A percentile compares a stretch with the other conserved stretches of the same genome.
These are phyloP conservation scores for Leccinum cinnamomeum DNA, from an alignment of 1,284 basidiomycete species.

Conservation along the genomic window DNA sequence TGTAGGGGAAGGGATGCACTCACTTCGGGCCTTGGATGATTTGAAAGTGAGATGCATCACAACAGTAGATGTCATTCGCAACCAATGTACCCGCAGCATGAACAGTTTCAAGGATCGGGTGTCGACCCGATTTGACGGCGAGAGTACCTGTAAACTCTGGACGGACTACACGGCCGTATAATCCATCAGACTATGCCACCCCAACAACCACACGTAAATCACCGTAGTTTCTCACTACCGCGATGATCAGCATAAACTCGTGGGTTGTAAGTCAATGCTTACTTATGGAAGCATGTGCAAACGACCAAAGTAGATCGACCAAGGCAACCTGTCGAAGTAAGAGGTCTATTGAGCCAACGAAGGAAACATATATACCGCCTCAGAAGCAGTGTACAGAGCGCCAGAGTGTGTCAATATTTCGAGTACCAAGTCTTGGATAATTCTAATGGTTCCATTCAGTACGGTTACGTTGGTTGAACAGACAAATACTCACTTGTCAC, in stretches of 20 bases:
- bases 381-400: conserved; percentile 82
- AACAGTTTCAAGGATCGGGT: conserved; percentile 81
- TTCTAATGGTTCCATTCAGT: conserved; percentile 41
- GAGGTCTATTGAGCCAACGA: not conserved
- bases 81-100: conserved; percentile 70
- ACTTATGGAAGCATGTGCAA: conserved; percentile 81
- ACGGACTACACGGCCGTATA: conserved; percentile 53
- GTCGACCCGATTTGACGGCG: conserved; percentile 82
- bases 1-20: conserved; percentile 27
- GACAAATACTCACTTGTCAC: conserved; percentile 56
- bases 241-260: not conserved
- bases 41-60: conserved; percentile 81
- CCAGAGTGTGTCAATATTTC: conserved; percentile 67
- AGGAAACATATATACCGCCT: conserved; percentile 57
- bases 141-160: conserved; percentile 86
- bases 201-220: conserved; percentile 8
- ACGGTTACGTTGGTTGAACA: not conserved
- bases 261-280: conserved; percentile 28
- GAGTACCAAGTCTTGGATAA: conserved; percentile 69
- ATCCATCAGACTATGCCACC: not conserved
- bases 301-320: conserved; percentile 84
- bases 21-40: conserved; percentile 89
- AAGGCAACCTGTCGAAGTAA: conserved; percentile 60
- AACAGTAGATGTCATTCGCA: conserved; percentile 86
- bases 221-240: conserved; percentile 73